A percentile compares a stretch with the other conserved stretches of the same genome.
Evolutionary conservation across 2,329 filamentous ascomycete genomes (phyloP).

Genomic region (Alternaria angustiovoidea): DNA sequence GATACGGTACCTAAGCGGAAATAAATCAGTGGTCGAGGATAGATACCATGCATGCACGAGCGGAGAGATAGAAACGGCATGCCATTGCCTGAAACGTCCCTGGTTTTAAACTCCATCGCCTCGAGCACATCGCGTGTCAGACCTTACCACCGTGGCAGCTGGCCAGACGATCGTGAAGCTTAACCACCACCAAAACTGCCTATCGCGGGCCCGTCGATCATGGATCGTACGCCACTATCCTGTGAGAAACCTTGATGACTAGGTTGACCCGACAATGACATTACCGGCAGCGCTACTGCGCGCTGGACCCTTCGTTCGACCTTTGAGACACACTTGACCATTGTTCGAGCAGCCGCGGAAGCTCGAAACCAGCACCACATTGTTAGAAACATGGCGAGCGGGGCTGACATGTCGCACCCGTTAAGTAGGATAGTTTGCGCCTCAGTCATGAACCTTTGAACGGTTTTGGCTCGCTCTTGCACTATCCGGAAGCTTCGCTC

Average conservation of each 20-base stretch:
- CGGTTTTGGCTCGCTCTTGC: conserved; percentile 40
- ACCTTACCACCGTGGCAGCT: conserved; percentile 36
- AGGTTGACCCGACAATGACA: conserved; percentile 35
- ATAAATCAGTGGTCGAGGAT: conserved; percentile 14
- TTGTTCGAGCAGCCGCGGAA: conserved; percentile 40
- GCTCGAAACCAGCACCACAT: conserved; percentile 35
- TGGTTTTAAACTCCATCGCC: conserved; percentile 38
- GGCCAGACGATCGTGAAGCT: conserved; percentile 50
- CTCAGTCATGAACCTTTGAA: conserved; percentile 37
- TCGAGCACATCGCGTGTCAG: conserved; percentile 47
- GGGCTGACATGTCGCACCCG: conserved; percentile 26
- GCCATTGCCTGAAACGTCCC: conserved; percentile 37
- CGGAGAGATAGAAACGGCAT: conserved; percentile 8
- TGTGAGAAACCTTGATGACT: conserved; percentile 30
- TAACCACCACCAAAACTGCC: conserved; percentile 24
- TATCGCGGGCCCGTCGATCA: conserved; percentile 29
- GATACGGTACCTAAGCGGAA: neutral
- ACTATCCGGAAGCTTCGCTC: conserved; percentile 37
- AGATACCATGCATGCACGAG: conserved; percentile 9
- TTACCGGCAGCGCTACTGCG: conserved; percentile 23
- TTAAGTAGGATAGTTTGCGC: conserved; percentile 39
- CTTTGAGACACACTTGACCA: conserved; percentile 33
- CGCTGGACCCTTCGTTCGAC: conserved; percentile 24
- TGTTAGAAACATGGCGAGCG: conserved; percentile 42
- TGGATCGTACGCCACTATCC: conserved; percentile 23